Evolutionary conservation across 2,329 filamentous ascomycete genomes (phyloP).

Genomic region (Nannizzia gypsea): DNA sequence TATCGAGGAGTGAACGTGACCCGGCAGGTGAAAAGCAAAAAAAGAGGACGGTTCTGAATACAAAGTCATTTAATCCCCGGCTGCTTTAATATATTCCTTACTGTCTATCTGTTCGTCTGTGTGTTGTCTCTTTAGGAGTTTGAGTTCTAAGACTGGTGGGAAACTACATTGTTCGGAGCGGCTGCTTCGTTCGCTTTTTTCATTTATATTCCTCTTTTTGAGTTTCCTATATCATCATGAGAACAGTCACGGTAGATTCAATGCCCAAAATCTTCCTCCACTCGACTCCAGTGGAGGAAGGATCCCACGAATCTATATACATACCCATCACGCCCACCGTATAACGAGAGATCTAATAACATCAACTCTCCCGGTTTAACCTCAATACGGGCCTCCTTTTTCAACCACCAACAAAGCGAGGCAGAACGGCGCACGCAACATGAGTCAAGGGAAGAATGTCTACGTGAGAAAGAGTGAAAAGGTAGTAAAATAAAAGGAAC

Average conservation of each 20-base stretch:
- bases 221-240: background rate
- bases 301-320: background rate
- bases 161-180: background rate
- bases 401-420: background rate
- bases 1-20: conserved; percentile 59
- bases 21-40: background rate
- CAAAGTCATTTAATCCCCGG: background rate
- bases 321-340: background rate
- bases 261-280: background rate
- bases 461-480: too few relatives aligned
- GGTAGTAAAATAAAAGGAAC: too few relatives aligned
- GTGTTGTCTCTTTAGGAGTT: background rate
- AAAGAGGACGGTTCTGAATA: background rate
- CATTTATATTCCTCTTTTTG: background rate
- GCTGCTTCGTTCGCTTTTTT: background rate
- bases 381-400: background rate
- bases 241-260: background rate
- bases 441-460: too few relatives aligned
- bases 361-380: background rate
- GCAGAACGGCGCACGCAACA: background rate
- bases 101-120: background rate
- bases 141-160: background rate
- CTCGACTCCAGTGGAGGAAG: background rate
- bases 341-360: background rate
- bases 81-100: background rate